Evolutionary conservation across 305 asterid species (phyloP).

Genomic region (Caryopteris hybrid): DNA sequence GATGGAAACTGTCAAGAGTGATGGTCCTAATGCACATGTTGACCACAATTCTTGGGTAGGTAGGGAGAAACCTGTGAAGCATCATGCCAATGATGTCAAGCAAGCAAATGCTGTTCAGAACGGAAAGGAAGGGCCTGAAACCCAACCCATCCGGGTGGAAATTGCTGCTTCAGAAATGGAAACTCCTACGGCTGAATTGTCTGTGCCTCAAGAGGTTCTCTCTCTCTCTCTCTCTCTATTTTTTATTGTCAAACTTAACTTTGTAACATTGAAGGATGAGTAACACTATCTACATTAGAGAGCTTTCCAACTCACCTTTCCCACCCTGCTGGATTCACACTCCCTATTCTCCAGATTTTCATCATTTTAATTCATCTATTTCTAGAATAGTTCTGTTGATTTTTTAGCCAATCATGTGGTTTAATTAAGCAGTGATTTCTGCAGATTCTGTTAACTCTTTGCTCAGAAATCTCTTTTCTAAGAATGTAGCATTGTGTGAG

Average conservation of each 20-base stretch:
- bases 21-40: constrained; percentile 29
- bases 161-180: constrained; percentile 39
- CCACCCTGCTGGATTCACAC: neutral
- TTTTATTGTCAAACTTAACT: neutral
- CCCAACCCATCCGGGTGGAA: constrained; percentile 23
- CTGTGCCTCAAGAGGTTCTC: constrained; percentile 54
- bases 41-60: constrained; percentile 35
- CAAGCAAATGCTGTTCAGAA: constrained; percentile 34
- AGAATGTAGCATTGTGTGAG: neutral
- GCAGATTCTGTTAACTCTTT: neutral
- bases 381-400: neutral
- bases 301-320: neutral
- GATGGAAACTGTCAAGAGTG: constrained; percentile 36
- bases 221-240: constrained; percentile 3
- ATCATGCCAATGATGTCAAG: constrained; percentile 26
- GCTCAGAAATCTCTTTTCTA: neutral
- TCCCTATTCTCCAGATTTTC: neutral
- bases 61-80: constrained; percentile 34
- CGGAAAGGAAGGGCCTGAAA: constrained; percentile 31
- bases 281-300: neutral
- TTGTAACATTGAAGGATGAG: neutral
- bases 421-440: neutral
- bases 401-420: neutral
- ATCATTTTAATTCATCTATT: neutral
- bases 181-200: constrained; percentile 36